These are phyloP conservation scores for Avena sativa DNA, from an alignment of 176 grass and related monocot species.

Conservation along the genomic window DNA sequence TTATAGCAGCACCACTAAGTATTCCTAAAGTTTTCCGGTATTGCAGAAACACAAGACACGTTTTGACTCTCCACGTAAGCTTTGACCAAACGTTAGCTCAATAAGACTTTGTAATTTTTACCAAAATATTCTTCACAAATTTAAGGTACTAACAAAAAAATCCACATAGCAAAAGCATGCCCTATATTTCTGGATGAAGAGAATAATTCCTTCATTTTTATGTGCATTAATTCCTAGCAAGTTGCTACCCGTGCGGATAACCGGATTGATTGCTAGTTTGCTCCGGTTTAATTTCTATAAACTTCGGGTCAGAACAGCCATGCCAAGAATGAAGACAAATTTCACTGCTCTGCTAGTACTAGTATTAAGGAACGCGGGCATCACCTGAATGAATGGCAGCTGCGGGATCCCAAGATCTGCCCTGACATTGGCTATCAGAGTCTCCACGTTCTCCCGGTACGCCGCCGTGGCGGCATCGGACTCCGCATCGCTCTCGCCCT, in stretches of 20 bases:
- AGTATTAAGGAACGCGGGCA: background rate
- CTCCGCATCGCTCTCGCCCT: conserved; percentile 82
- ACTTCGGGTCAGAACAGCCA: background rate
- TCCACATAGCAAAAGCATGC: background rate
- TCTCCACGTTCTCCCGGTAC: conserved; percentile 68
- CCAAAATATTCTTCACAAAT: background rate
- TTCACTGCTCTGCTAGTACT: background rate
- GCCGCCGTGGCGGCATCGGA: conserved; percentile 48
- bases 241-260: background rate
- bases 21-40: background rate
- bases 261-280: background rate
- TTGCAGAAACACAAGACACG: background rate
- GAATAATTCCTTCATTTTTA: background rate
- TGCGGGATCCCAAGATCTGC: conserved; percentile 64
- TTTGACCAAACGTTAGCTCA: background rate
- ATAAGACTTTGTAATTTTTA: background rate
- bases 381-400: conserved; percentile 92
- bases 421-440: conserved; percentile 64
- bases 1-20: background rate
- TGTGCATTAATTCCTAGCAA: background rate
- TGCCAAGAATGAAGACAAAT: background rate
- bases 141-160: background rate
- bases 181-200: background rate
- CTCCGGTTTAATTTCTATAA: background rate
- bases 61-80: background rate